Evolutionary conservation across 495 filamentous ascomycete genomes (phyloP), one percentile per base, ranked within the genome.

Genomic region (Penicillium dipodomyicola): DNA sequence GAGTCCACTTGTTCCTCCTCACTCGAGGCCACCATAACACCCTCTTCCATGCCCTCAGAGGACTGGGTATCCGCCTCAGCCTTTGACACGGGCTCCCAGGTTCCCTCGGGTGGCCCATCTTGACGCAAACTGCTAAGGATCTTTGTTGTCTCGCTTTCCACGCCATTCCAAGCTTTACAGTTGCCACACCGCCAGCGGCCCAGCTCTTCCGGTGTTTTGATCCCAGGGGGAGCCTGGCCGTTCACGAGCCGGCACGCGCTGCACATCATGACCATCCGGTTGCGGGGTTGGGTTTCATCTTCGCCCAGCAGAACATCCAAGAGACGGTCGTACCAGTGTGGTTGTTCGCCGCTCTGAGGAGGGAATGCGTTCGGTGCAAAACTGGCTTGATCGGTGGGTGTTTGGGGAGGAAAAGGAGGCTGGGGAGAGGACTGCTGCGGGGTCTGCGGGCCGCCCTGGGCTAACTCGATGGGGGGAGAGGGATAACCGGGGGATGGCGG

Each of bases 271-370:
- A 87, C 94, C 49, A 96, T 83, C 5, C 94, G 84, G 72, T 97
- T 96, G 72, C 90, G 93, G 0, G 95, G 84, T 25, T 88, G 86
- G 39, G 89, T 93, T 72, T 99, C 94, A 62, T 99, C 94, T 70
- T 99, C 94, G 22, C 94, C 94, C 0, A 99, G 78, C 30, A 99
- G 81, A 5, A 96, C 85, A 65, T 98, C 94, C 39, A 97, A 72
- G 32, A 98, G 82, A 42, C 94, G 85, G 65, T 98, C 94, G 69
- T 97, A 97, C 95, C 95, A 97, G 57, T 86, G 83, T 35, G 85
- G 74, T 41, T 81, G 60, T 69, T 79, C 71, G 3, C 68, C 73
- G 14, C 67, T 67, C 64, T 65, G 82, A 3, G 70, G 82, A 1
- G 71, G 68, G 71, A 82, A 82, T 49, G 82, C 82, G 54, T 87